These are phyloP conservation scores for Prinsepia uniflora DNA, from an alignment of 306 rosid genomes.

Conservation along the genomic window DNA sequence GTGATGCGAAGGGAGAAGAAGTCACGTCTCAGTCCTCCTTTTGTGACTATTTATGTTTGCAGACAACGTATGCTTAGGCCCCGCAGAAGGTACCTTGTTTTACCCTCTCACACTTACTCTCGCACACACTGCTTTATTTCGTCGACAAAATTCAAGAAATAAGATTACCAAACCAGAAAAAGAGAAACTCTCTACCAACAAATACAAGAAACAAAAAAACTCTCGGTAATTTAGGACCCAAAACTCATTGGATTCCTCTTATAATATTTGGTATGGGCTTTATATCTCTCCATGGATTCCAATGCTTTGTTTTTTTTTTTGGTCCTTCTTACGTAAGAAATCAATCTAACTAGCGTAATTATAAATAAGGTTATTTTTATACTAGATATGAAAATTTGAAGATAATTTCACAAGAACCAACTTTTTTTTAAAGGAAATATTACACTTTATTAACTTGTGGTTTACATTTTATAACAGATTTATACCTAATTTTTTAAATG, in stretches of 20 bases:
- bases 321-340: too few relatives aligned
- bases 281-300: not conserved
- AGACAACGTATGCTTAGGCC: slow-evolving; percentile 12
- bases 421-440: too few relatives aligned
- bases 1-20: not conserved
- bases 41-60: not conserved
- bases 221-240: not conserved
- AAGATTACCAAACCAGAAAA: too few relatives aligned
- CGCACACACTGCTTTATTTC: not conserved
- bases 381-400: too few relatives aligned
- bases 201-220: not conserved
- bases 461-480: too few relatives aligned
- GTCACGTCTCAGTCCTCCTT: slow-evolving; percentile 4
- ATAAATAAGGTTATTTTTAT: not conserved
- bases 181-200: not conserved
- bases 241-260: slow-evolving; percentile 4
- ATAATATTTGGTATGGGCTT: slow-evolving; percentile 1
- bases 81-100: not conserved
- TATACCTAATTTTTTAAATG: too few relatives aligned
- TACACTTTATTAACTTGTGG: too few relatives aligned
- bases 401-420: too few relatives aligned
- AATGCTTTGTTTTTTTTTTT: not conserved
- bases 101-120: not conserved
- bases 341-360: too few relatives aligned
- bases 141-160: not conserved